Percentiles rank a stretch among this genome's conserved stretches.
Conservation (phyloP, 176 grass and related monocot genomes). For the Aegilops longissima region DNA sequence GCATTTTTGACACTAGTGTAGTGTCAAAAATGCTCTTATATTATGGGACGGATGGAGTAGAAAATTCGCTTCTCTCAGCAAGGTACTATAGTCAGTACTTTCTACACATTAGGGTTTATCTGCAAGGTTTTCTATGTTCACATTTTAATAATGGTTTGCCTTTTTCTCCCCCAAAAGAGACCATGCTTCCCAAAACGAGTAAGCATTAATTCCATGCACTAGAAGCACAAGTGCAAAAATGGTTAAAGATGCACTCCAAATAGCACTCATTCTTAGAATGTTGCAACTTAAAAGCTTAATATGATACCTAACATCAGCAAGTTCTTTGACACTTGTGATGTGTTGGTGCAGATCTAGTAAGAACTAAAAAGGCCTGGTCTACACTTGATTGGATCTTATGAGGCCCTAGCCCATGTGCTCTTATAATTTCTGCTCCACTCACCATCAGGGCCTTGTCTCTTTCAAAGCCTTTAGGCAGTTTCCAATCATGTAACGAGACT, state of each 20-base stretch:
- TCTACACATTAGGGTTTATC: neutral
- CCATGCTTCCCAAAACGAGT: neutral
- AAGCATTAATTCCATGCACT: neutral
- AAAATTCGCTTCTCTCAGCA: neutral
- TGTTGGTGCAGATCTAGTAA: neutral
- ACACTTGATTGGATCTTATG: conserved; percentile 21
- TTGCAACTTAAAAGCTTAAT: neutral
- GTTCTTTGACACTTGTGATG: neutral
- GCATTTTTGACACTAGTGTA: too few species aligned
- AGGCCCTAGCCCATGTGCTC: conserved; percentile 10
- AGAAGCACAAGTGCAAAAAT: neutral
- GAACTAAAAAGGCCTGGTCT: conserved; percentile 1
- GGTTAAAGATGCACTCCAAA: neutral
- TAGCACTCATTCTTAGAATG: neutral
- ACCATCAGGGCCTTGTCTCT: conserved; percentile 6
- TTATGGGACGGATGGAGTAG: neutral
- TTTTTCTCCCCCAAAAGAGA: conserved; percentile 12
- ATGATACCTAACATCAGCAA: conserved; percentile 7
- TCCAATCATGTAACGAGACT: neutral
- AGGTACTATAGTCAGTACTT: neutral
- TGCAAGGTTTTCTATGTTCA: neutral
- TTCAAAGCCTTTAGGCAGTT: conserved; percentile 17
- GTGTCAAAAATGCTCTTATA: too few species aligned
- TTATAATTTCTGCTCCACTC: conserved; percentile 27
- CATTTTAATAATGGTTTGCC: neutral